Base-by-base conservation (phyloP, 495 filamentous ascomycete species). In the Penicillium mononematosum region DNA sequence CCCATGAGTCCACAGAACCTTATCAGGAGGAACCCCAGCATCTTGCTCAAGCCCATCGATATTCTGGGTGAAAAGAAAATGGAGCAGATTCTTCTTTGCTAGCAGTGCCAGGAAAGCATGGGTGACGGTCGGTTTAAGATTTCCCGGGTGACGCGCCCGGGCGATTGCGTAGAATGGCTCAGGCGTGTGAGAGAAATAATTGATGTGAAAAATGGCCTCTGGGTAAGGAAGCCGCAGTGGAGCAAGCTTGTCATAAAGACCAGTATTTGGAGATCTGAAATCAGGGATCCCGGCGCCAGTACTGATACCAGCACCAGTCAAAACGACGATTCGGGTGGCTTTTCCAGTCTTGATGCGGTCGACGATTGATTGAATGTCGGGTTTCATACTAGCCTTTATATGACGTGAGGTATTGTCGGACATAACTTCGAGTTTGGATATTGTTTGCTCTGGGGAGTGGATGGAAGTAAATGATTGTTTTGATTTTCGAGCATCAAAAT, bases 31-130 rank as follows among this genome's bases (percentile, higher is more conserved):
- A 9, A 96, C 83, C 20, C 92, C 92, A 10, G 92, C 92, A 53
- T 81, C 80, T 19, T 88, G 78, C 68, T 97, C 92, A 17, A 97
- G 77, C 50, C 85, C 87, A 73, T 97, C 92, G 65, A 96, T 93
- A 69, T 97, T 97, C 68, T 96, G 92, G 3, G 91, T 96, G 71
- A 96, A 96, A 19, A 90, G 72, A 73, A 88, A 90, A 51, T 85
- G 75, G 5, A 97, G 75, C 14, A 92, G 70, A 9, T 80, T 78
- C 71, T 90, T 92, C 44, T 84, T 72, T 12, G 86, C 79, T 0
- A 96, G 80, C 16, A 86, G 65, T 1, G 82, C 78, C 25, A 96
- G 79, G 66, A 95, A 94, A 3, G 78, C 79, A 67, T 93, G 88
- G 0, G 88, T 81, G 50, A 92, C 67, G 1, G 90, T 96, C 2